Evolutionary conservation across 139 green algal species (phyloP), one percentile per base, ranked within the genome.

Genomic region (Micractinium conductrix): DNA sequence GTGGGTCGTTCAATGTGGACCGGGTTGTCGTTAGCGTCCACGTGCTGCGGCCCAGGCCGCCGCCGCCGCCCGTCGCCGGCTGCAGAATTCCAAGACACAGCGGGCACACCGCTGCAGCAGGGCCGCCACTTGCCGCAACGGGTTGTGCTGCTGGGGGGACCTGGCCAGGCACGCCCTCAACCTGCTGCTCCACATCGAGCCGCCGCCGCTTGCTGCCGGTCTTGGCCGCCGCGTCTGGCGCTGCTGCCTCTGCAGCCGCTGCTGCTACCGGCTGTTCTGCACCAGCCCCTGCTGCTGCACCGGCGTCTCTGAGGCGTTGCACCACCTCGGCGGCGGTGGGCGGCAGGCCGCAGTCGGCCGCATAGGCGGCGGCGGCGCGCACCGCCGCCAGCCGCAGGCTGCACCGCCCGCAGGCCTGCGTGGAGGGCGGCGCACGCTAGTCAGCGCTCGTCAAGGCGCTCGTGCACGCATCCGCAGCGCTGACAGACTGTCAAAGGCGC

Each of bases 31-130:
- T 8, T 0, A 83, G 78, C 60, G 63, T 14, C 6, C 74, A 4
- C 2, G 42, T 17, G 62, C 76, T 73, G 26, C 55, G 40, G 50
- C 9, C n/a, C n/a, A 30, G 38, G 17, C 16, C 28, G 40, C 60
- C 24, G 40, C 40, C 10, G 43, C 21, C 68, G 35, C 21, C 22
- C 14, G 28, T 44, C 72, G 44, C 72, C 4, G 44, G 24, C 72
- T 79, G 72, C 72, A 87, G 74, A 26, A 84, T 17, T 40, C 83
- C 83, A 3, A 87, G 50, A 67, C 83, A 87, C 42, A 87, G 37
- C 3, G 83, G 78, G 42, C 84, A 88, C 38, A 48, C 53, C 22
- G 44, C 58, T 37, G 35, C 30, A 45, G 17, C 42, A 78, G 40
- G 58, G 35, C 38, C 76, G 30, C 2, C 76, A 10, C 35, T 37